Evolutionary conservation across 139 green algal genomes (phyloP).

Genomic region (Deuterostichococcus epilithicus): DNA sequence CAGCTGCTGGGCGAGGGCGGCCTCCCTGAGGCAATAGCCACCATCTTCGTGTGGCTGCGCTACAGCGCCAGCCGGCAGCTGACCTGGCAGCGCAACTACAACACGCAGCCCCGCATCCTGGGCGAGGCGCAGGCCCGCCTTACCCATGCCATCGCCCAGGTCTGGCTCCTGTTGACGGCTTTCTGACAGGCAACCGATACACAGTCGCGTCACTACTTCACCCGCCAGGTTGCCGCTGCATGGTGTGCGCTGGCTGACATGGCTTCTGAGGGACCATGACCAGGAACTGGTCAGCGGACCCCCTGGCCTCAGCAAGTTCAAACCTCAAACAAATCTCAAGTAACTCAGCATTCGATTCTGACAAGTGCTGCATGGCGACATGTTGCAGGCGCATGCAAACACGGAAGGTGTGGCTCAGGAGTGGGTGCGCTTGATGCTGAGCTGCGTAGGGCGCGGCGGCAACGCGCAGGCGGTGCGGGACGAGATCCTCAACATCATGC

Average conservation of each 20-base stretch:
- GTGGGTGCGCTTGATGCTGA: slow-evolving; percentile 85
- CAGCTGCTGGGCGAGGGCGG: not conserved
- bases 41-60: slow-evolving; percentile 92
- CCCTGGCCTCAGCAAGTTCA: too few relatives aligned
- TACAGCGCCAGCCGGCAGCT: slow-evolving; percentile 90
- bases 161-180: not conserved
- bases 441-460: slow-evolving; percentile 85
- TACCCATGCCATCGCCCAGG: slow-evolving; percentile 70
- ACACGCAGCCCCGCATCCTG: slow-evolving; percentile 95
- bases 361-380: not conserved
- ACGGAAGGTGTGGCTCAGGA: slow-evolving; percentile 72
- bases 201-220: too few relatives aligned
- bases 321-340: too few relatives aligned
- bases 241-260: too few relatives aligned
- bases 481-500: slow-evolving; percentile 99
- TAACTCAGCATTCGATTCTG: too few relatives aligned
- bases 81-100: slow-evolving; percentile 99
- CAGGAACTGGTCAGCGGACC: too few relatives aligned
- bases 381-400: slow-evolving; percentile 23
- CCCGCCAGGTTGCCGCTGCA: too few relatives aligned
- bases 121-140: slow-evolving; percentile 86
- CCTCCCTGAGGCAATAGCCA: slow-evolving; percentile 50
- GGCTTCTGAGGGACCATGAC: too few relatives aligned
- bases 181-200: too few relatives aligned
- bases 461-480: slow-evolving; percentile 95